phyloP scores from a whole-genome alignment of 1,284 basidiomycete species.

The Trichosporon inkin region DNA sequence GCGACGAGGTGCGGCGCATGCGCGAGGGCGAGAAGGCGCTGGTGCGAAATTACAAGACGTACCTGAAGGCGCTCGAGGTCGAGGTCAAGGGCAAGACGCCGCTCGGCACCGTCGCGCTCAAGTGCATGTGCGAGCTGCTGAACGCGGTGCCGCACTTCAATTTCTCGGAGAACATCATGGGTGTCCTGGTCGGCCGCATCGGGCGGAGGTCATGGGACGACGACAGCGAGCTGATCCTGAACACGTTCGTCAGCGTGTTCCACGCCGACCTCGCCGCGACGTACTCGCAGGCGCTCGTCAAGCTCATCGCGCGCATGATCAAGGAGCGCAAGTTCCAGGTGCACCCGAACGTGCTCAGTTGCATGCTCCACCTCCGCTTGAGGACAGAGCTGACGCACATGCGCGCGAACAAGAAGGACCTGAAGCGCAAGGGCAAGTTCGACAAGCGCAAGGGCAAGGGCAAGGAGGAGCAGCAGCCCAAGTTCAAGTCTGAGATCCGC shows the following conservation, averaged over 20 bases:
- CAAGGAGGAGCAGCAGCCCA: conserved; percentile 44
- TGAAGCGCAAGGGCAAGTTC: conserved; percentile 15
- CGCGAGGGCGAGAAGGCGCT: conserved; percentile 98
- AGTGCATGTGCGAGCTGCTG: conserved; percentile 81
- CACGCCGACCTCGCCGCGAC: conserved; percentile 70
- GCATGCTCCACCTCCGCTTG: conserved; percentile 79
- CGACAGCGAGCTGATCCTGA: conserved; percentile 75
- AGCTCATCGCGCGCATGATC: conserved; percentile 90
- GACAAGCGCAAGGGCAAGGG: conserved; percentile 46
- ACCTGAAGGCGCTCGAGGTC: conserved; percentile 75
- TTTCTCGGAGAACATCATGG: conserved; percentile 89
- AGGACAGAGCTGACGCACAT: conserved; percentile 69
- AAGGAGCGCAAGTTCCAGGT: conserved; percentile 89
- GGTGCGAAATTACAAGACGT: conserved; percentile 81
- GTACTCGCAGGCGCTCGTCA: conserved; percentile 81
- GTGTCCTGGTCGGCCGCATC: conserved; percentile 73
- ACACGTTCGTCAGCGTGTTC: conserved; percentile 76
- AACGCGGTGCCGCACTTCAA: conserved; percentile 91
- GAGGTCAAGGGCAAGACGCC: conserved; percentile 80
- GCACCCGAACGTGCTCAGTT: conserved; percentile 80
- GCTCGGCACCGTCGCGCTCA: conserved; percentile 67
- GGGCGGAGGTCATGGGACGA: conserved; percentile 85
- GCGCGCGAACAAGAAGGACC: conserved; percentile 53
- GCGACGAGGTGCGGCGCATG: conserved; percentile 83
- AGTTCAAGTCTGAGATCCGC: conserved; percentile 62